These are phyloP conservation scores for Maudiozyma serrabonitensis DNA, from an alignment of 805 yeast species.

Conservation along the genomic window DNA sequence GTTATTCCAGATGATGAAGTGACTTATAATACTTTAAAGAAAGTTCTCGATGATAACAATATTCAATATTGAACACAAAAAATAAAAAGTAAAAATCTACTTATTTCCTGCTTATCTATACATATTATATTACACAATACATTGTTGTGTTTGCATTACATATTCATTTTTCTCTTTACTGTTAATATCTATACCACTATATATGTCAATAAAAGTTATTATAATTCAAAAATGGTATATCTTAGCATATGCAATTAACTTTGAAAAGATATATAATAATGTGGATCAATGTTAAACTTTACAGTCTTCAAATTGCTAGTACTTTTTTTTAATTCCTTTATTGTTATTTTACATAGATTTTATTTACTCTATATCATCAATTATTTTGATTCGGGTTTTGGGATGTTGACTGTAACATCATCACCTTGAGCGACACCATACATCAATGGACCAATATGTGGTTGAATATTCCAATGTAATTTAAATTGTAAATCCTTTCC, in stretches of 20 bases:
- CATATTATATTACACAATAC: background rate
- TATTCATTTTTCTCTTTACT: background rate
- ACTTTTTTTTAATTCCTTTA: no score
- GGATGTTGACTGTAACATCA: constrained; percentile 1
- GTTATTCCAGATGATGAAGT: constrained; percentile 40
- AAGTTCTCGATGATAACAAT: constrained; percentile 24
- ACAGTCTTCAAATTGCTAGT: no score
- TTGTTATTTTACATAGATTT: background rate
- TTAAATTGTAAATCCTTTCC: constrained; percentile 58
- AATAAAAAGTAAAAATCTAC: background rate
- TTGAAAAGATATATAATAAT: no score
- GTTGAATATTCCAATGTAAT: constrained; percentile 89
- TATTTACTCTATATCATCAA: background rate
- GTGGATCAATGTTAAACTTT: no score
- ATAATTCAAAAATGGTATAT: no score
- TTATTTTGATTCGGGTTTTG: background rate
- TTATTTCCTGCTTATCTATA: background rate
- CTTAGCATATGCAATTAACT: no score
- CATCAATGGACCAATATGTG: constrained; percentile 71
- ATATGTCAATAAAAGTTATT: no score
- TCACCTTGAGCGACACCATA: constrained; percentile 47
- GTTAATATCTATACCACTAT: background rate
- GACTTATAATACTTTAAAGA: constrained; percentile 31
- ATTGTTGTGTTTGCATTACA: background rate
- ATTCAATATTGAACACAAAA: constrained; percentile 2